These are phyloP conservation scores for Colletotrichum filicis DNA, from an alignment of 2,329 filamentous ascomycete genomes.

Conservation along the genomic window DNA sequence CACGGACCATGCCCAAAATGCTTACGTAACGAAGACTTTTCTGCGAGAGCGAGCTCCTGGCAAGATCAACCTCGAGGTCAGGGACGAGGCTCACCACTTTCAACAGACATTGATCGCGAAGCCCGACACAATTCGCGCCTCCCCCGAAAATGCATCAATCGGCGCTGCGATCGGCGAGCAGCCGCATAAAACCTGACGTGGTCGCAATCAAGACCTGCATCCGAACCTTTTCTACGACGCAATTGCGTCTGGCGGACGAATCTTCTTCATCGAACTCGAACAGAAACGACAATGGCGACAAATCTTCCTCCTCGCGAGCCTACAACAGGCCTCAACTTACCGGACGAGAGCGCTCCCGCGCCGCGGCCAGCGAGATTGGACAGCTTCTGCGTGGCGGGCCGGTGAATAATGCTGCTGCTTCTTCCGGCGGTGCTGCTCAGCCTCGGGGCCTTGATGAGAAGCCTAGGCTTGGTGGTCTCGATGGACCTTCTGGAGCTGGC, in stretches of 20 bases:
- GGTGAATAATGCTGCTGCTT: slow-evolving; percentile 13
- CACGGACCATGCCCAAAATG: neutral
- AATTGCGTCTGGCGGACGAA: slow-evolving; percentile 45
- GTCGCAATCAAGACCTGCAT: slow-evolving; percentile 46
- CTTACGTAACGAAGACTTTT: slow-evolving; percentile 34
- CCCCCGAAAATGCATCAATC: slow-evolving; percentile 49
- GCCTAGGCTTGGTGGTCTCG: too few relatives aligned
- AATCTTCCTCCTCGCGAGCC: neutral
- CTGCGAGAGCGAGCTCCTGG: slow-evolving; percentile 9
- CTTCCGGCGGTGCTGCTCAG: slow-evolving; percentile 1
- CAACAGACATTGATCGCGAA: slow-evolving; percentile 20
- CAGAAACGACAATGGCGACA: slow-evolving; percentile 11
- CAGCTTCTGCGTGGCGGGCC: slow-evolving; percentile 39
- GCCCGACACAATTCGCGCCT: neutral
- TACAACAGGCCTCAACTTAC: slow-evolving; percentile 36
- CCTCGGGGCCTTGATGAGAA: slow-evolving; percentile 31
- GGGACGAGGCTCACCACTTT: neutral
- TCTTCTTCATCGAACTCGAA: slow-evolving; percentile 24
- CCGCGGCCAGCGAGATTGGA: slow-evolving; percentile 48
- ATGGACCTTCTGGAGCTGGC: neutral
- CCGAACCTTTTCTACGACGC: slow-evolving; percentile 52
- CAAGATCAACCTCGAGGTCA: neutral
- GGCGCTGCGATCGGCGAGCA: slow-evolving; percentile 50
- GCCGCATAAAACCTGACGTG: slow-evolving; percentile 46
- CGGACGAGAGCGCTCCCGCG: slow-evolving; percentile 44